These are phyloP conservation scores for Chaetomium tenue DNA, from an alignment of 495 filamentous ascomycete genomes.

Conservation along the genomic window DNA sequence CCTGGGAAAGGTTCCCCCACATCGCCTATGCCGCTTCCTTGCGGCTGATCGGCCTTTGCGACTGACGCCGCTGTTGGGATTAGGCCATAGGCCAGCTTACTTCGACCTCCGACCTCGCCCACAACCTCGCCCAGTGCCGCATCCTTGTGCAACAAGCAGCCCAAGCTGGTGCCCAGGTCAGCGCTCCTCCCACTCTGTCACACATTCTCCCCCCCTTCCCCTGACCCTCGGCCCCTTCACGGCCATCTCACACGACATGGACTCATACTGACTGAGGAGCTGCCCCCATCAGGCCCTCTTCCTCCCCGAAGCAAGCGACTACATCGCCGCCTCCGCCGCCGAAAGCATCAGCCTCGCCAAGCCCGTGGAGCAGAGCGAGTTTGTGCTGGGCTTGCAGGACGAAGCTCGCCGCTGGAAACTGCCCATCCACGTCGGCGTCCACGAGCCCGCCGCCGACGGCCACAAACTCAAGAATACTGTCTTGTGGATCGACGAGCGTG, in stretches of 20 bases:
- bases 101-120: slow-evolving; percentile 71
- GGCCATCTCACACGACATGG: not conserved
- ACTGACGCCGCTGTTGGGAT: not conserved
- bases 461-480: slow-evolving; percentile 48
- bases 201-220: not conserved
- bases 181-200: too few species aligned
- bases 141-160: slow-evolving; percentile 69
- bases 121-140: slow-evolving; percentile 76
- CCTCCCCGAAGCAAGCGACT: slow-evolving; percentile 89
- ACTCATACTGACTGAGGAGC: not conserved
- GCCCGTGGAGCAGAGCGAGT: slow-evolving; percentile 52
- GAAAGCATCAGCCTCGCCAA: slow-evolving; percentile 67
- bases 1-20: too few species aligned
- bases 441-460: slow-evolving; percentile 40
- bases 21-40: too few species aligned
- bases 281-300: slow-evolving; percentile 64
- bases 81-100: slow-evolving; percentile 88
- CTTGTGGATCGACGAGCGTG: slow-evolving; percentile 46
- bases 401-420: slow-evolving; percentile 60
- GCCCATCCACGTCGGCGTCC: slow-evolving; percentile 84
- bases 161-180: slow-evolving; percentile 71
- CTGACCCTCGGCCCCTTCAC: too few species aligned
- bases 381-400: slow-evolving; percentile 69
- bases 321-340: slow-evolving; percentile 65
- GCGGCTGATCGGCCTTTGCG: not conserved